Evolutionary conservation across 2,329 filamentous ascomycete species (phyloP), one percentile per base, ranked within the genome.

Genomic region (Aspergillus persii): DNA sequence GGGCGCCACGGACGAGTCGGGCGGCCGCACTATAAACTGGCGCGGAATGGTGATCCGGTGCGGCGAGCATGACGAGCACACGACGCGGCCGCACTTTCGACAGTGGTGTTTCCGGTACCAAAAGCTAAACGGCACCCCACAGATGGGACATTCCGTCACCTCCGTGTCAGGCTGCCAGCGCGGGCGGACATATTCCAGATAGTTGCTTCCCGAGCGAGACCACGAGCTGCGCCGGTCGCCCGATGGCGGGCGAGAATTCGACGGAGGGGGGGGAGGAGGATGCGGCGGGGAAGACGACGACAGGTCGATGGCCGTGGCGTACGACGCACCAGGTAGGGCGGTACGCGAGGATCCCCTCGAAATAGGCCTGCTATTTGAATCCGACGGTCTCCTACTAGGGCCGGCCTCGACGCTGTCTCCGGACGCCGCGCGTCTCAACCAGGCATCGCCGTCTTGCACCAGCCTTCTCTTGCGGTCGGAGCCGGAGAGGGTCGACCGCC

Each of bases 1-100:
- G 69, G 61, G 80, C 73, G 69, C 61, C 75, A 73, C 65, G 79
- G 68, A 69, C 64, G 76, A 67, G 61, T 83, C 79, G 1, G 90
- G 89, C 3, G 91, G 90, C 51, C 89, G 89, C 29, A 97, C 92
- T 64, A 98, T 96, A 73, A 91, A 98, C 71, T 95, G 91, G 64
- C 93, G 86, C 1, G 94, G 94, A 63, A 98, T 97, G 3, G 91
- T 96, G 71, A 98, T 98, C 61, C 92, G 86, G 75, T 98, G 94
- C 3, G 94, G 94, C 2, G 94, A 97, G 78, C 94, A 98, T 23
- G 86, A 83, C 59, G 88, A 87, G 76, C 94, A 98, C 27, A 98
- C 94, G 8, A 98, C 93, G 61, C 92, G 83, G 50, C 94, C 94
- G 72, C 94, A 98, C 84, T 96, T 97, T 84, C 93, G 86, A 82